Conservation (phyloP, 2,329 filamentous ascomycete species). For the Pseudogymnoascus sp. region DNA sequence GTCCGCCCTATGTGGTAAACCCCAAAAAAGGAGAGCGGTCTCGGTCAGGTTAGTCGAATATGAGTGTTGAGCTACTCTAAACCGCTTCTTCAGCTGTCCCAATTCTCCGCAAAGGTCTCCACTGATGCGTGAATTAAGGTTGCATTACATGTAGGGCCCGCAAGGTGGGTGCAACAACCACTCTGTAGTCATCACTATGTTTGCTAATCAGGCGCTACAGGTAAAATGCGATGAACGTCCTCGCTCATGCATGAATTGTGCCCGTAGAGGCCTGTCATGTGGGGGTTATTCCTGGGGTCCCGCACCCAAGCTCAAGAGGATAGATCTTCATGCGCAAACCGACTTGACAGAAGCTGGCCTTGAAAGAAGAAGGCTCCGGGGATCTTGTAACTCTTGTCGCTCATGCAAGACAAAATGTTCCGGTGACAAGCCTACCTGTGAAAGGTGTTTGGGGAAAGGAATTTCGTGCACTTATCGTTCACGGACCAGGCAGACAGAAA, state of each 20-base stretch:
- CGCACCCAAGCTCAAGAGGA: neutral
- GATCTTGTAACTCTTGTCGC: constrained; percentile 20
- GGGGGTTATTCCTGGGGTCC: neutral
- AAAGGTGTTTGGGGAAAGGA: constrained; percentile 16
- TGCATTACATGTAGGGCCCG: constrained; percentile 11
- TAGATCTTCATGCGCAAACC: neutral
- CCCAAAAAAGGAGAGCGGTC: neutral
- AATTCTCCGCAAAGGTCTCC: neutral
- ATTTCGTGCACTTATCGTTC: constrained; percentile 18
- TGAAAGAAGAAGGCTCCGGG: constrained; percentile 18
- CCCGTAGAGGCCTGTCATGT: constrained; percentile 1
- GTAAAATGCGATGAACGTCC: constrained; percentile 12
- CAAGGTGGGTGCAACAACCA: neutral
- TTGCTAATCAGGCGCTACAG: neutral
- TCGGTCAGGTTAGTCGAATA: neutral
- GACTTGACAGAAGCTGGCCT: constrained; percentile 20
- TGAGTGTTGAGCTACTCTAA: neutral
- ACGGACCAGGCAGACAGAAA: neutral
- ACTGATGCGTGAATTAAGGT: neutral
- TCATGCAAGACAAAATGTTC: constrained; percentile 20
- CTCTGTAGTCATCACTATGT: neutral
- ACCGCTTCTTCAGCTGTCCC: neutral
- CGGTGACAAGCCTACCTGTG: constrained; percentile 15
- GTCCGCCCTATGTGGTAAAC: neutral
- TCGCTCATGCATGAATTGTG: constrained; percentile 9